Evolutionary conservation across 805 yeast species (phyloP).

Genomic region (Metschnikowia sp.): DNA sequence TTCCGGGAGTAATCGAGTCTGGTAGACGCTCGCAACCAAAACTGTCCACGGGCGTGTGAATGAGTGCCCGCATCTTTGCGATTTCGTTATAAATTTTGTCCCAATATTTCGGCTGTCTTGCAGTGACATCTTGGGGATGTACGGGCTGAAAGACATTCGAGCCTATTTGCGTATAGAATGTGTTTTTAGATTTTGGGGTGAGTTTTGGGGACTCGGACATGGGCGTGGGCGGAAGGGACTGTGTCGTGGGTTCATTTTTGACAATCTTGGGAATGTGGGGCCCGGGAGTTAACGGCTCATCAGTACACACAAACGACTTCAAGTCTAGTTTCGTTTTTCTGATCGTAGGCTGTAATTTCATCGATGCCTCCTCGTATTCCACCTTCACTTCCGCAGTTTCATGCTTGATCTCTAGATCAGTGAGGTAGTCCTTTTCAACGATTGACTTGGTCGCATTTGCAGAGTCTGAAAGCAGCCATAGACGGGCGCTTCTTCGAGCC

Average conservation of each 20-base stretch:
- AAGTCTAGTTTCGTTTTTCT: too few species aligned
- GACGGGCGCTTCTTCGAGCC: conserved; percentile 3
- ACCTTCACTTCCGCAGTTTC: conserved; percentile 8
- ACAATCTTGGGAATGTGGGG: background rate
- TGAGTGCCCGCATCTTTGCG: conserved; percentile 60
- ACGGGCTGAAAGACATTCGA: conserved; percentile 14
- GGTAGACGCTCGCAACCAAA: conserved; percentile 78
- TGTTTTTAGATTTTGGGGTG: background rate
- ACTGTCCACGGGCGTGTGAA: conserved; percentile 81
- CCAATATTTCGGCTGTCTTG: conserved; percentile 38
- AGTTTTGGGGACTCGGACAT: conserved; percentile 3
- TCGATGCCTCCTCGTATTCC: conserved; percentile 2
- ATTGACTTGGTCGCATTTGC: background rate
- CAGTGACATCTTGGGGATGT: conserved; percentile 4
- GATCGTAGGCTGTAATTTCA: too few species aligned
- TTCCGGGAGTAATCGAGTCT: conserved; percentile 35
- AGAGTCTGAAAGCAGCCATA: background rate
- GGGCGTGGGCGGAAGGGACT: conserved; percentile 1
- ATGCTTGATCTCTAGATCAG: background rate
- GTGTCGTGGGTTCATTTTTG: background rate
- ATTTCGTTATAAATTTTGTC: conserved; percentile 55
- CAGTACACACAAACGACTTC: too few species aligned
- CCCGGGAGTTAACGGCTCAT: background rate
- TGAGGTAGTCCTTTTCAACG: background rate
- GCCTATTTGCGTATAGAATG: conserved; percentile 5